phyloP scores from a whole-genome alignment of 2,329 filamentous ascomycete genomes.

The Phaeosphaeria sp. region DNA sequence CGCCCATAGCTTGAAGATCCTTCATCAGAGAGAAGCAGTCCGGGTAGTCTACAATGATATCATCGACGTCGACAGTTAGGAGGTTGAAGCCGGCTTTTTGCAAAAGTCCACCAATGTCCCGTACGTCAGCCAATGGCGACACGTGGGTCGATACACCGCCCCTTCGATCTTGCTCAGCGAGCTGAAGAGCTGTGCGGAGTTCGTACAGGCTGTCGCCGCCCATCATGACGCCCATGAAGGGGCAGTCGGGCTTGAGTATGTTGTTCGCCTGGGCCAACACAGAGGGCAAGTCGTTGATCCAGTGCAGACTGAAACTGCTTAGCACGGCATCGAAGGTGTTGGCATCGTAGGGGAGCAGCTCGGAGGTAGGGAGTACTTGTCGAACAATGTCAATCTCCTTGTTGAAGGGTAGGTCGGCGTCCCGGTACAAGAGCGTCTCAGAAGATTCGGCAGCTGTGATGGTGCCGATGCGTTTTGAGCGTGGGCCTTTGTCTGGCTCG shows the following conservation, averaged over 20 bases:
- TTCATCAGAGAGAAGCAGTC: conserved; percentile 89
- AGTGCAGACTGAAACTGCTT: conserved; percentile 89
- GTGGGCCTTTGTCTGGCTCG: conserved; percentile 66
- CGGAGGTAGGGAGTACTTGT: conserved; percentile 75
- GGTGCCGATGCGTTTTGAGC: conserved; percentile 73
- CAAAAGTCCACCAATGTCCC: conserved; percentile 86
- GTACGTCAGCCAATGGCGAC: conserved; percentile 88
- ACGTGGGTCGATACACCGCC: conserved; percentile 93
- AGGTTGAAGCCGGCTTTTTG: conserved; percentile 92
- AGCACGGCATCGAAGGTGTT: conserved; percentile 88
- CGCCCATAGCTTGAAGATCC: conserved; percentile 95
- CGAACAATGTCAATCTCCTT: conserved; percentile 73
- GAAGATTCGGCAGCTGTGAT: conserved; percentile 86
- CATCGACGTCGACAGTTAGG: conserved; percentile 95
- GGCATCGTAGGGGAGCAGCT: conserved; percentile 76
- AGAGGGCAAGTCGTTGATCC: conserved; percentile 95
- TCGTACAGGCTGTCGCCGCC: conserved; percentile 95
- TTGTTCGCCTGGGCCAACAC: conserved; percentile 84
- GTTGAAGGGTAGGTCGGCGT: conserved; percentile 77
- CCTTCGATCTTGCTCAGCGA: conserved; percentile 86
- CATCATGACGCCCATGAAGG: conserved; percentile 95
- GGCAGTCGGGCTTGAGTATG: conserved; percentile 85
- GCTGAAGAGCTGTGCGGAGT: conserved; percentile 87
- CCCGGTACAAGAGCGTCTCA: conserved; percentile 76
- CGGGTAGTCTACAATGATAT: conserved; percentile 94